A percentile compares a stretch with the other conserved stretches of the same genome.
Evolutionary conservation across 208 protist genomes (phyloP).

Genomic region (Acanthamoeba castellanii): DNA sequence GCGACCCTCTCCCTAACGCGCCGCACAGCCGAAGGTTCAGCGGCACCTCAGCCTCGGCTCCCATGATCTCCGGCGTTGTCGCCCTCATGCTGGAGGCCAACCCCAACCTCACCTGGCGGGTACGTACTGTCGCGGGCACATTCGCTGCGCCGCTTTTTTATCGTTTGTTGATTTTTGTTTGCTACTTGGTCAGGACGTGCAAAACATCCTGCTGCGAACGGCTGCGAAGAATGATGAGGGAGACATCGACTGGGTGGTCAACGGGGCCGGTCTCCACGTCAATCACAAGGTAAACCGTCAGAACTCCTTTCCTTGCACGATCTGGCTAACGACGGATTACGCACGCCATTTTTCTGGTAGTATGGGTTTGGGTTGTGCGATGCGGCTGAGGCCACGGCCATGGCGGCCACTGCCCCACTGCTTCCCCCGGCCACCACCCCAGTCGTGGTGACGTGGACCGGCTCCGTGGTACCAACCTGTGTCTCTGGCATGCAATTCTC

Average conservation of each 20-base stretch:
- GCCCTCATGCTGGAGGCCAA: constrained; percentile 49
- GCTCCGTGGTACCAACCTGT: background rate
- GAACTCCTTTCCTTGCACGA: background rate
- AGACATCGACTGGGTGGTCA: background rate
- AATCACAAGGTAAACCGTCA: constrained; percentile 19
- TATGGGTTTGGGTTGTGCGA: background rate
- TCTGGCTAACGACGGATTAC: background rate
- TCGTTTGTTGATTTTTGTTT: background rate
- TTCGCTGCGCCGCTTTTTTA: background rate
- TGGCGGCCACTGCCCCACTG: background rate
- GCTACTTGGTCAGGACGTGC: background rate
- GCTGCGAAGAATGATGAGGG: background rate
- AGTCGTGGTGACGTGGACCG: background rate
- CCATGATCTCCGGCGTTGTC: background rate
- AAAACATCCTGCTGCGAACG: background rate
- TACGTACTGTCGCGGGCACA: background rate
- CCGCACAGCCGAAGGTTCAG: background rate
- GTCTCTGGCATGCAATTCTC: background rate
- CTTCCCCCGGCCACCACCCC: background rate
- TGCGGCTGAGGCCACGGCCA: background rate
- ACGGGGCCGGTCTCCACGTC: constrained; percentile 34
- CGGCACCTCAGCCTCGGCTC: constrained; percentile 3
- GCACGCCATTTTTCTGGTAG: background rate
- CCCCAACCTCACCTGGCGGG: constrained; percentile 8
- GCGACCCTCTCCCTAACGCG: background rate